Percentiles rank a stretch among this genome's conserved stretches.
Conservation (phyloP, 192 early-diverging fungal species). For the Podila verticillata region DNA sequence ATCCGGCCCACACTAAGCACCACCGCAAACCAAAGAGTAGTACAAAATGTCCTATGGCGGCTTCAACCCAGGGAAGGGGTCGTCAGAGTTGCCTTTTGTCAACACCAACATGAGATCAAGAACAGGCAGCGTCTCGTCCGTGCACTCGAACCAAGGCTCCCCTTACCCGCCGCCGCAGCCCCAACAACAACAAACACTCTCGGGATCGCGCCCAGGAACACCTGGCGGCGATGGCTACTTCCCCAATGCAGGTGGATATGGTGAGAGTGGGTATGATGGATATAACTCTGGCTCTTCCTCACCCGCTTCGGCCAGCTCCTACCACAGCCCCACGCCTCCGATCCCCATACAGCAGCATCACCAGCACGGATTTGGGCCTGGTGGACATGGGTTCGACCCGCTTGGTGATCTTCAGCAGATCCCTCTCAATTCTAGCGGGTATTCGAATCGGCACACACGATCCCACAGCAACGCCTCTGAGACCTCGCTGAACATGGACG, state of each 20-base stretch:
- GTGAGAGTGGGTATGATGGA: constrained; percentile 23
- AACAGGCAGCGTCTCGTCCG: constrained; percentile 34
- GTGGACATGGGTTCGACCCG: not conserved
- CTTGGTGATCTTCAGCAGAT: not conserved
- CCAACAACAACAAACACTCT: constrained; percentile 17
- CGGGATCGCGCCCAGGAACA: constrained; percentile 28
- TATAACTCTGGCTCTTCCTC: constrained; percentile 24
- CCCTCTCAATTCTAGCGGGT: not conserved
- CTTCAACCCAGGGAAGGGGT: constrained; percentile 24
- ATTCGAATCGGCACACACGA: constrained; percentile 18
- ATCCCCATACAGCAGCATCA: constrained; percentile 22
- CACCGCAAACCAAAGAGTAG: not conserved
- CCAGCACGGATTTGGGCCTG: constrained; percentile 4
- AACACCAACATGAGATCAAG: constrained; percentile 22
- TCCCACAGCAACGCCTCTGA: constrained; percentile 41
- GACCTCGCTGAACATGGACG: constrained; percentile 43
- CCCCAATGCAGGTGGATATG: constrained; percentile 5
- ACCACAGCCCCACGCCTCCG: constrained; percentile 18
- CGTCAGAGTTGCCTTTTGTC: constrained; percentile 43
- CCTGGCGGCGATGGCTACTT: constrained; percentile 23
- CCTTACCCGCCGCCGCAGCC: not conserved
- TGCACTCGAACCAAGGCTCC: constrained; percentile 31
- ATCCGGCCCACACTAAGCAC: too few species aligned
- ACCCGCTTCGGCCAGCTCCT: constrained; percentile 10
- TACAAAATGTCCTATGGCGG: constrained; percentile 40